phyloP scores from a whole-genome alignment of 352 stramenopile genomes.

The Phytophthora gonapodyides region DNA sequence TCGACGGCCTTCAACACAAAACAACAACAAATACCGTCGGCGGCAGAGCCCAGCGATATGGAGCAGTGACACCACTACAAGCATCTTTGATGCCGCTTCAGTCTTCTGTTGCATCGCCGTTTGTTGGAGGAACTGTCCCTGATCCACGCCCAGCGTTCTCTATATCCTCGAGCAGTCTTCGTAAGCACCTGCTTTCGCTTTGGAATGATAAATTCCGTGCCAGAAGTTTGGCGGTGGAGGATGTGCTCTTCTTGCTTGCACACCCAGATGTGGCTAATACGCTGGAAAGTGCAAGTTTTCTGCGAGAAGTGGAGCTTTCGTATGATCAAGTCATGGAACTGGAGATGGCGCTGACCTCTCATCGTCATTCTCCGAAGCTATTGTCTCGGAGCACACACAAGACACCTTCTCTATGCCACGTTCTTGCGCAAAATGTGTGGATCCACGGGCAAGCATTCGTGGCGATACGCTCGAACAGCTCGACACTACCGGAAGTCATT shows the following conservation, averaged over 20 bases:
- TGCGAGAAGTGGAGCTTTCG: constrained; percentile 35
- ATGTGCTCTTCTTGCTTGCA: constrained; percentile 52
- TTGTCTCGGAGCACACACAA: neutral
- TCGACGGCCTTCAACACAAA: constrained; percentile 8
- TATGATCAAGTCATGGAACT: constrained; percentile 64
- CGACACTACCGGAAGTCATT: constrained; percentile 19
- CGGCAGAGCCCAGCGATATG: constrained; percentile 7
- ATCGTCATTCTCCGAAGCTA: constrained; percentile 42
- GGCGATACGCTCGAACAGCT: neutral
- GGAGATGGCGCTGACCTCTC: constrained; percentile 49
- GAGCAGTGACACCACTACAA: constrained; percentile 18
- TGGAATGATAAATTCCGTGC: constrained; percentile 67
- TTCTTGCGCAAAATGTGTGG: constrained; percentile 29
- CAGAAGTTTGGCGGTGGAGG: constrained; percentile 40
- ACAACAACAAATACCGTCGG: neutral
- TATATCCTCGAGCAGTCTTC: constrained; percentile 3
- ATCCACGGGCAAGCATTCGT: constrained; percentile 14
- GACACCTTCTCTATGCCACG: constrained; percentile 14
- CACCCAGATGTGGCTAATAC: constrained; percentile 43
- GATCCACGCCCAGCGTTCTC: neutral
- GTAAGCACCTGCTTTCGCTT: constrained; percentile 31
- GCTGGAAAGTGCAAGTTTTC: constrained; percentile 50
- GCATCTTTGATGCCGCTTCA: neutral
- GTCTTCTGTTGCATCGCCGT: constrained; percentile 2
- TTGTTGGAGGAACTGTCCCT: neutral